A percentile compares a stretch with the other conserved stretches of the same genome.
Conservation (phyloP, 2,329 filamentous ascomycete genomes). For the Parastagonospora nodorum region DNA sequence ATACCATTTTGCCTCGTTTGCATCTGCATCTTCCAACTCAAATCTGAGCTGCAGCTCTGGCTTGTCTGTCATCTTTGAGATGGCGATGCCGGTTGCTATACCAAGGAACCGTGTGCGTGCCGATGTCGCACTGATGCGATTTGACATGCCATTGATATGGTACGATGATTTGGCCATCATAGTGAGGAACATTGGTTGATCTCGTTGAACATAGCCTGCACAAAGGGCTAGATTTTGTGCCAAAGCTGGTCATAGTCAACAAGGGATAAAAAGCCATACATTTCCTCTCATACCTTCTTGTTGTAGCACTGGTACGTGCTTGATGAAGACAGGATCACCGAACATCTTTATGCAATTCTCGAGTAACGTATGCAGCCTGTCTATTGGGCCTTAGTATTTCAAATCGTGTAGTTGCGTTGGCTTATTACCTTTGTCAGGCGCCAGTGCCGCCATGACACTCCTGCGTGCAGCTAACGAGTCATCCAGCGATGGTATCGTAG, state of each 20-base stretch:
- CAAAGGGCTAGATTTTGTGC: conserved; percentile 78
- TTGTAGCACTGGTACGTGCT: conserved; percentile 79
- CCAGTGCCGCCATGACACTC: conserved; percentile 49
- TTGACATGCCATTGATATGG: conserved; percentile 82
- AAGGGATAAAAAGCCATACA: conserved; percentile 2
- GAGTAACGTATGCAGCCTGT: conserved; percentile 61
- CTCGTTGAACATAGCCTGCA: conserved; percentile 75
- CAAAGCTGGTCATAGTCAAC: conserved; percentile 62
- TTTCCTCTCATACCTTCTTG: conserved; percentile 73
- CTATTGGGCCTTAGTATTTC: conserved; percentile 17
- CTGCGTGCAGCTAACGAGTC: conserved; percentile 37
- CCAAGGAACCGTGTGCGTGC: conserved; percentile 78
- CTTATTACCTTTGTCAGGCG: conserved; percentile 48
- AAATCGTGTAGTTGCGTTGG: neutral
- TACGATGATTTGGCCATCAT: conserved; percentile 71
- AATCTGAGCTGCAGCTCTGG: conserved; percentile 78
- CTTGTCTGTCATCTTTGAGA: conserved; percentile 68
- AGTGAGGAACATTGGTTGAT: conserved; percentile 68
- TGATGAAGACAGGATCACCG: conserved; percentile 84
- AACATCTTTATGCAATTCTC: conserved; percentile 76
- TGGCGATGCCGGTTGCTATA: conserved; percentile 81
- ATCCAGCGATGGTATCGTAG: conserved; percentile 38
- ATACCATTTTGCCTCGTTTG: conserved; percentile 76
- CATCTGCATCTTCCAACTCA: conserved; percentile 77
- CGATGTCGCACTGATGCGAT: conserved; percentile 79